Conservation (phyloP, 208 protist species). For the Leishmania amazonensis region DNA sequence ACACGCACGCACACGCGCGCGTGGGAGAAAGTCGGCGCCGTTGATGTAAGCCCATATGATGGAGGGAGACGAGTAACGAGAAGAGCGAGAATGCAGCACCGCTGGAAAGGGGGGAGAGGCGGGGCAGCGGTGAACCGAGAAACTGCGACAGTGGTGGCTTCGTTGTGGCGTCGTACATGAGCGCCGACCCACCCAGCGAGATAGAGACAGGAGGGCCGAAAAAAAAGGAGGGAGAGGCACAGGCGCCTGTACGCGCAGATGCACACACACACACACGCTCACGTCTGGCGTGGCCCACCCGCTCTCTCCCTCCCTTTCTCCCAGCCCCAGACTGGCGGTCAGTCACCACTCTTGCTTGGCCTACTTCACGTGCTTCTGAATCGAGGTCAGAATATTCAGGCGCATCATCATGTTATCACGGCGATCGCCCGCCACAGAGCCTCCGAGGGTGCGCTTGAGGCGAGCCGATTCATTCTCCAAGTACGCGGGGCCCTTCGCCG, state of each 20-base stretch:
- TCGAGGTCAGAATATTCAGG: constrained; percentile 52
- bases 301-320: not conserved
- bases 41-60: not conserved
- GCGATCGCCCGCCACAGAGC: constrained; percentile 22
- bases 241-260: not conserved
- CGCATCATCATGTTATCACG: constrained; percentile 54
- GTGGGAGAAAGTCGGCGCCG: not conserved
- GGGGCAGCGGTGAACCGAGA: not conserved
- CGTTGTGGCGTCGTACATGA: not conserved
- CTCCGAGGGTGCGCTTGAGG: constrained; percentile 34
- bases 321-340: not conserved
- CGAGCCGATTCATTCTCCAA: constrained; percentile 48
- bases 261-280: not conserved
- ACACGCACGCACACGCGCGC: not conserved
- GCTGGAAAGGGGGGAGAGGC: too few species aligned
- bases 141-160: not conserved
- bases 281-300: not conserved
- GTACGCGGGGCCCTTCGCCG: constrained; percentile 34
- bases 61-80: not conserved
- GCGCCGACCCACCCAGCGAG: not conserved
- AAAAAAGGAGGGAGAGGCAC: constrained; percentile 3
- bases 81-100: not conserved
- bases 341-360: not conserved
- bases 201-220: not conserved
- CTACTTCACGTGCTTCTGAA: constrained; percentile 27